Evolutionary conservation across 1,284 basidiomycete genomes (phyloP), one percentile per base, ranked within the genome.

Genomic region (Cronartium quercuum): DNA sequence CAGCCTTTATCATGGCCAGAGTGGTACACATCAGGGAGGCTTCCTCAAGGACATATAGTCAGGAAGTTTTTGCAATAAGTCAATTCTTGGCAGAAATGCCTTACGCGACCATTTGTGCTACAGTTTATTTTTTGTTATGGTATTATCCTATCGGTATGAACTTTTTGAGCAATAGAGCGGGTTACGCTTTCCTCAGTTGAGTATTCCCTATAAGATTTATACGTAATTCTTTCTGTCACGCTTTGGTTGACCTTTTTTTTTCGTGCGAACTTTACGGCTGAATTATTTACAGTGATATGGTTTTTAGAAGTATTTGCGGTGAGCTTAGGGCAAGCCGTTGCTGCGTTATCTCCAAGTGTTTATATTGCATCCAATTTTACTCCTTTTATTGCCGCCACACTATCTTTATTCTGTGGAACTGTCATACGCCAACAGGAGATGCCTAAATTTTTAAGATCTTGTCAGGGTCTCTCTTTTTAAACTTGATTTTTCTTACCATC

Each of bases 1-100:
- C 92, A 0, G 83, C 91, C 83, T 95, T 91, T 85, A 90, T 95
- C 79, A 85, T 89, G 82, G 90, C 90, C 77, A n/a, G n/a, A 81
- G 84, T 83, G 82, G 87, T 86, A 44, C 89, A 89, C 81, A 86
- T 90, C 77, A 86, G 90, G 81, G 88, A 88, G 77, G 79, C 82
- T 0, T 81, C 80, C 18, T 83, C 83, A 65, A 84, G 83, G 80
- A 90, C 90, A 77, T 91, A 91, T 81, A 89, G 88, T 0, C 88
- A 89, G 0, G 87, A 87, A 76, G 89, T 91, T 64, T 94, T 94
- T 80, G 90, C 91, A 13, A 86, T 91, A 63, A 89, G 88, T 7
- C 91, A 93, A 80, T 84, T 94, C 57, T 81, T 91, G 21, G 89
- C 91, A 71, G 92, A 94, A 82, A 86, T 90, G 77, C 92, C 90